Evolutionary conservation across 257 asterid genomes (phyloP).

Genomic region (Nicotiana benthamiana): DNA sequence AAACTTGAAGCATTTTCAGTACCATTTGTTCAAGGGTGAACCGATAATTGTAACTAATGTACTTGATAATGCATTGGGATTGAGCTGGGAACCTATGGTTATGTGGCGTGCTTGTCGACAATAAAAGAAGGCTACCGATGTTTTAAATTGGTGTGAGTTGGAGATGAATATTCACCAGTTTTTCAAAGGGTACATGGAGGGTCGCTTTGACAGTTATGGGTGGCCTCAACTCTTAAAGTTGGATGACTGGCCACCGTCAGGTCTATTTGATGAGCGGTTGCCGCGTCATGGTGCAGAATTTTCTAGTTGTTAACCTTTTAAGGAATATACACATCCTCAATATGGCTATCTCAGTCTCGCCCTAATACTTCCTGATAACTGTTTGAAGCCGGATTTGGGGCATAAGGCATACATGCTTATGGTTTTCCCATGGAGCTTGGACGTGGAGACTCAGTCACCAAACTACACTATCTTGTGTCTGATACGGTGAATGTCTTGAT

Average conservation of each 20-base stretch:
- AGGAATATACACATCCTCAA: slow-evolving; percentile 4
- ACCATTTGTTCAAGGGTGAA: slow-evolving; percentile 79
- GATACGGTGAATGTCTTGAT: slow-evolving; percentile 51
- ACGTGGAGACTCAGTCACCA: slow-evolving; percentile 6
- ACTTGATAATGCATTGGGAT: slow-evolving; percentile 59
- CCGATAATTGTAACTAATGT: slow-evolving; percentile 79
- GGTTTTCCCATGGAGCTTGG: background rate
- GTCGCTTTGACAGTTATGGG: slow-evolving; percentile 9
- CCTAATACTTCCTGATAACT: background rate
- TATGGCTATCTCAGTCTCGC: background rate
- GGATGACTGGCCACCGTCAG: slow-evolving; percentile 3
- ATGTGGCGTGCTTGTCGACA: slow-evolving; percentile 97
- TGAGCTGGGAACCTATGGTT: slow-evolving; percentile 99
- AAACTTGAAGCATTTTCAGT: slow-evolving; percentile 64
- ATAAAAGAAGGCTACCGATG: slow-evolving; percentile 39
- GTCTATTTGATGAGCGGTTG: background rate
- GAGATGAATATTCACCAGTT: slow-evolving; percentile 54
- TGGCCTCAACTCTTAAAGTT: slow-evolving; percentile 4
- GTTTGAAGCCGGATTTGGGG: background rate
- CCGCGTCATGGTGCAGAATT: slow-evolving; percentile 7
- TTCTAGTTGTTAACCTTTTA: background rate
- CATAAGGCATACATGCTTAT: slow-evolving; percentile 3
- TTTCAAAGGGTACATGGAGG: slow-evolving; percentile 48
- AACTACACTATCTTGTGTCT: background rate
- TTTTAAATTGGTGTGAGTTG: slow-evolving; percentile 69